Evolutionary conservation across 2,329 filamentous ascomycete species (phyloP), one percentile per base, ranked within the genome.

Genomic region (Zymoseptoria pseudotritici): DNA sequence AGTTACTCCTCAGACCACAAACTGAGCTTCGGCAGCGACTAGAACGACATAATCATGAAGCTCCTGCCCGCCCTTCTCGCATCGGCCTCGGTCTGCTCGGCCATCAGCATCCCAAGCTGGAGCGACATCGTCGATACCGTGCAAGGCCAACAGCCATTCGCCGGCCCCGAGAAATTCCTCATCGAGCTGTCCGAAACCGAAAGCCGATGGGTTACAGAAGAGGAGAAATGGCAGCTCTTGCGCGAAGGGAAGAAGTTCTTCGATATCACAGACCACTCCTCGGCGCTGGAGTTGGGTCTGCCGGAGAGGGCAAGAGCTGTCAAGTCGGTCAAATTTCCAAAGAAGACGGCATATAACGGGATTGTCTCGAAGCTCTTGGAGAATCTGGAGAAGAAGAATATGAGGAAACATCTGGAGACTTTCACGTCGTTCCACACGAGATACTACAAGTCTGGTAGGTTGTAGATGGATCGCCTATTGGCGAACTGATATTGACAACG

Each of bases 201-300:
- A 72, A 92, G 87, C 22, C 80, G 83, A 80, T 94, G 90, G 89
- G 87, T 97, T 31, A 95, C 90, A 0, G 93, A 97, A 70, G 90
- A 96, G 42, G 86, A 97, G 78, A 99, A 97, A 77, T 97, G 93
- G 91, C 86, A 87, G 74, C 78, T 97, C 65, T 87, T 89, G 71
- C 82, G 91, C 67, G 82, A 89, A 72, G 91, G 91, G 69, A 82
- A 87, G 66, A 89, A 87, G 70, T 97, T 97, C 81, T 95, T 97
- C 82, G 93, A 97, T 77, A 92, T 97, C 70, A 97, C 94, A 62
- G 83, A 90, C 10, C 58, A 62, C 50, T 84, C 86, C 58, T 79
- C 80, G 56, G 82, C 88, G 55, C 82, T 57, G 17, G 60, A 61
- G 7, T 42, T 58, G 31, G 31, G 55, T 21, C 26, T 57, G 20